Conservation (phyloP, 768 basidiomycete species). For the Cyathus striatus region DNA sequence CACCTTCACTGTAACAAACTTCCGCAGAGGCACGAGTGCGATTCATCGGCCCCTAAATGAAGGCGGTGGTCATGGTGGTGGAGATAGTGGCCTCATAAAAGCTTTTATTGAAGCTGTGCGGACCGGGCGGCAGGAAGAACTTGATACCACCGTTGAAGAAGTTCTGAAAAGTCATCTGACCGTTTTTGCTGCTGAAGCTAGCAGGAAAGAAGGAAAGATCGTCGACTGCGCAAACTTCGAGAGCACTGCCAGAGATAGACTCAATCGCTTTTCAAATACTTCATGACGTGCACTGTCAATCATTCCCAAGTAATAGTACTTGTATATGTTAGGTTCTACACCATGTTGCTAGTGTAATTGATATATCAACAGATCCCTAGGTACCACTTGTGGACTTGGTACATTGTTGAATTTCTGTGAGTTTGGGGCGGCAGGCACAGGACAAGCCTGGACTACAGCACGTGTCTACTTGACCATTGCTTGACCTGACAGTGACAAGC, state of each 20-base stretch:
- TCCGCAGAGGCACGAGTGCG: slow-evolving; percentile 48
- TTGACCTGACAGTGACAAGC: too few relatives aligned
- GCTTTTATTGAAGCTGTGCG: slow-evolving; percentile 76
- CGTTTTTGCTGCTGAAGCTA: slow-evolving; percentile 84
- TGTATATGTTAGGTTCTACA: neutral
- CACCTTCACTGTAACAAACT: slow-evolving; percentile 72
- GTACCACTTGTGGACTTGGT: too few relatives aligned
- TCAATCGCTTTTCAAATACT: too few relatives aligned
- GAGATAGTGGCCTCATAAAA: slow-evolving; percentile 71
- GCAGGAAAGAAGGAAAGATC: slow-evolving; percentile 62
- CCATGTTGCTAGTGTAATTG: too few relatives aligned
- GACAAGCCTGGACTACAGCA: too few relatives aligned
- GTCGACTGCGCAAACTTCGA: slow-evolving; percentile 71
- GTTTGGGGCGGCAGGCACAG: too few relatives aligned
- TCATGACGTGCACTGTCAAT: too few relatives aligned
- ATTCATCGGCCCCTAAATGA: slow-evolving; percentile 44
- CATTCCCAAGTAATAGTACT: neutral
- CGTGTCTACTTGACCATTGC: too few relatives aligned
- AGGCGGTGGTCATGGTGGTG: slow-evolving; percentile 80
- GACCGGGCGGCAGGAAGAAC: slow-evolving; percentile 51
- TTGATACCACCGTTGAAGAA: slow-evolving; percentile 66
- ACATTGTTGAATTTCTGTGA: too few relatives aligned
- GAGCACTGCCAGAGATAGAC: slow-evolving; percentile 31
- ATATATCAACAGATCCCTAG: too few relatives aligned
- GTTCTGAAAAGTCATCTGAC: slow-evolving; percentile 75